Base-by-base conservation (phyloP, 1,284 basidiomycete genomes). In the Afroboletus lepidellus region DNA sequence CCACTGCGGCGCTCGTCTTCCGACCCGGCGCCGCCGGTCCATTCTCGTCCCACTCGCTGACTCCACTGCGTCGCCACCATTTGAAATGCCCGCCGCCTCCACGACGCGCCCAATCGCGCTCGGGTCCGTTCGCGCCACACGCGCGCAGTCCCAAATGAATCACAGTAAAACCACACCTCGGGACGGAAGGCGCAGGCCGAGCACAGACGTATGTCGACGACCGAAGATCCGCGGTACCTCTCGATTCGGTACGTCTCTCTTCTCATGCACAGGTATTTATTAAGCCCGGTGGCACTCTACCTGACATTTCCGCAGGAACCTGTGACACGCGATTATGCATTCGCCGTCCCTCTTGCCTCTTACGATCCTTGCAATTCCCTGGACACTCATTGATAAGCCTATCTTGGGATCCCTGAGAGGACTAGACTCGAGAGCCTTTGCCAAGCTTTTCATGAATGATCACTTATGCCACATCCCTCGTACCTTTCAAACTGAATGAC, bases 291-390 rank as follows among this genome's bases (percentile, higher is more conserved):
- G 58, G 55, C 58, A 41, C 48, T 47, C 50, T 48, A 39, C 39
- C 47, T 60, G 51, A 62, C 54, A 62, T 52, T 49, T 51, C 50
- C 55, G 59, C 52, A 67, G 64, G 50, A 58, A 46, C 52, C 44
- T n/a, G n/a, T n/a, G n/a, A 54, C 54, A 66, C 48, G 53, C 53
- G 48, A 57, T 43, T 25, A 50, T 54, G 34, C 56, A 60, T 54
- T 66, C 63, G 47, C 61, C 65, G 63, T 62, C 41, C 45, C 51
- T 57, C 64, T 32, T 69, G 59, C 63, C 66, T 69, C 41, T 65
- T 56, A 50, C 34, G 65, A 52, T 45, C 37, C 36, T 16, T 49
- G 24, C 42, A 24, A 41, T 59, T 63, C 50, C 50, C 54, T 54
- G 41, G 41, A 7, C 41, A 30, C 36, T 23, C 18, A 41, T 30